Evolutionary conservation across 345 rosid genomes (phyloP).

Genomic region (Noccaea caerulescens): DNA sequence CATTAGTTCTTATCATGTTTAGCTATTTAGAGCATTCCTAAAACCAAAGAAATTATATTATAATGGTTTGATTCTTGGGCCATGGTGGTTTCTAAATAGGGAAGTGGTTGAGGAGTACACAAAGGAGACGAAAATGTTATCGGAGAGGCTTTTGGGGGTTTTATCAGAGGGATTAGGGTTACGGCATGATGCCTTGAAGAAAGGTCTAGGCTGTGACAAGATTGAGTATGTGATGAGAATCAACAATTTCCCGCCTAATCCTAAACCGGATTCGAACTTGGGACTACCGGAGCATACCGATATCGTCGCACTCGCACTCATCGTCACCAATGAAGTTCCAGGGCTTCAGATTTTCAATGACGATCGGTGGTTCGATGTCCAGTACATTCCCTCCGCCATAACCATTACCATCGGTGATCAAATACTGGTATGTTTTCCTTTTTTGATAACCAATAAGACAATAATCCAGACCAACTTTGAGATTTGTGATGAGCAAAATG

Average conservation of each 20-base stretch:
- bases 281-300: constrained; percentile 78
- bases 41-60: too few relatives aligned
- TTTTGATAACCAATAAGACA: too few relatives aligned
- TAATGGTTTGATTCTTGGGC: background rate
- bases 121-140: constrained; percentile 45
- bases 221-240: constrained; percentile 63
- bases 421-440: constrained; percentile 49
- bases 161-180: constrained; percentile 70
- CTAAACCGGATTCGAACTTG: constrained; percentile 60
- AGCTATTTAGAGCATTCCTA: too few relatives aligned
- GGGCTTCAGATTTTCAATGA: constrained; percentile 76
- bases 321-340: constrained; percentile 74
- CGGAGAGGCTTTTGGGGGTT: constrained; percentile 49
- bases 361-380: constrained; percentile 61
- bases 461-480: too few relatives aligned
- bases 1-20: too few relatives aligned
- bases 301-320: constrained; percentile 56
- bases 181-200: constrained; percentile 48
- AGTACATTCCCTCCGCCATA: constrained; percentile 65
- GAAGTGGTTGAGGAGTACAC: constrained; percentile 71
- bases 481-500: too few relatives aligned
- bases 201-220: constrained; percentile 58
- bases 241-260: constrained; percentile 74
- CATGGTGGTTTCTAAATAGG: constrained; percentile 39
- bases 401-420: constrained; percentile 74